Evolutionary conservation across 768 basidiomycete species (phyloP).

Genomic region (Auriscalpium microsporum): DNA sequence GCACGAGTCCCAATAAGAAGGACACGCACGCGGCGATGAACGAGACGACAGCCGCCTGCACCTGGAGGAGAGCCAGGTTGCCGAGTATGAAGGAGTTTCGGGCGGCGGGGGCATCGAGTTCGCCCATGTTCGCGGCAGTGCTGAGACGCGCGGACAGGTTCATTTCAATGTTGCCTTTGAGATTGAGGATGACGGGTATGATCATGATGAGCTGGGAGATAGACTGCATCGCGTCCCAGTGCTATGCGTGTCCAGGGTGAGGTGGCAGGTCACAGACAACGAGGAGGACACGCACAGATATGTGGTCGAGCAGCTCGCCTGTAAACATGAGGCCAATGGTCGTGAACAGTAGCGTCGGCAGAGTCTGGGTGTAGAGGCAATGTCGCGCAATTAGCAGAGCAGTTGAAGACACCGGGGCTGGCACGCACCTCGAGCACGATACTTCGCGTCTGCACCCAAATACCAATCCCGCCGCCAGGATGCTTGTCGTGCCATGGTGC

Average conservation of each 20-base stretch:
- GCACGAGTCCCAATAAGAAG: conserved; percentile 58
- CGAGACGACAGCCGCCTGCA: conserved; percentile 87
- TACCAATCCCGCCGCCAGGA: conserved; percentile 5
- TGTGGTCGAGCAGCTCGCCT: conserved; percentile 79
- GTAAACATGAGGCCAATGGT: conserved; percentile 83
- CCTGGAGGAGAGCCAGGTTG: conserved; percentile 81
- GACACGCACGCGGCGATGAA: conserved; percentile 76
- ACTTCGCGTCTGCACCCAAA: conserved; percentile 49
- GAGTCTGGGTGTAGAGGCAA: conserved; percentile 42
- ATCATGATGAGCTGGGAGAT: conserved; percentile 97
- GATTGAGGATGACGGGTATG: conserved; percentile 86
- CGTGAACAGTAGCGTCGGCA: conserved; percentile 80
- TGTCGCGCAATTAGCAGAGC: neutral
- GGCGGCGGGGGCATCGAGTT: conserved; percentile 64
- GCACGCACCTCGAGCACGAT: conserved; percentile 65
- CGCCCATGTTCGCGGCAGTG: conserved; percentile 89
- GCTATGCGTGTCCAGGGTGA: conserved; percentile 31
- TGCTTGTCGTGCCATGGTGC: conserved; percentile 21
- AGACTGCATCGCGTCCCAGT: conserved; percentile 81
- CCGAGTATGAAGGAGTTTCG: conserved; percentile 66
- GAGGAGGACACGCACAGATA: conserved; percentile 53
- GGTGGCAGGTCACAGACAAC: neutral
- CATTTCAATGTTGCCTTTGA: conserved; percentile 99
- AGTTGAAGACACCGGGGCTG: neutral
- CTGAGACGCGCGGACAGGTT: conserved; percentile 93